phyloP scores from a whole-genome alignment of 2,329 filamentous ascomycete species.

The Penicillium oxalicum region DNA sequence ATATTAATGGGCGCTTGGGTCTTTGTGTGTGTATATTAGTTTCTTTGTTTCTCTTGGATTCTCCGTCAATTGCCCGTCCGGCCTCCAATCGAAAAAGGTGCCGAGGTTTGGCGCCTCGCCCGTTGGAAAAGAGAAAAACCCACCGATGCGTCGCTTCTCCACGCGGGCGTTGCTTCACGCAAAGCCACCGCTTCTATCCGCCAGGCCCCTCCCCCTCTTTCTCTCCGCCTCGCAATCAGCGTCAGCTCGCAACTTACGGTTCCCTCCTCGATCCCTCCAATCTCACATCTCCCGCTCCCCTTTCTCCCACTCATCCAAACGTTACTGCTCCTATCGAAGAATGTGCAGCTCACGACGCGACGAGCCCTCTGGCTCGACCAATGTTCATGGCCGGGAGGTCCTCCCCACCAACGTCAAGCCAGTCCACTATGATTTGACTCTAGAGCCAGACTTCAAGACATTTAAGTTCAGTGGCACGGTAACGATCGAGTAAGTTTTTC shows the following conservation, averaged over 20 bases:
- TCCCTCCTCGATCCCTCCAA: conserved; percentile 19
- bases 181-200: conserved; percentile 31
- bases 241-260: conserved; percentile 14
- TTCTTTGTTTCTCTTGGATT: conserved; percentile 1
- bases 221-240: conserved; percentile 22
- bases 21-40: conserved; percentile 5
- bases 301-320: conserved; percentile 33
- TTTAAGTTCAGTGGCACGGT: conserved; percentile 84
- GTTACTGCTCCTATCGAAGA: conserved; percentile 70
- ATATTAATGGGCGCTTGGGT: conserved; percentile 11
- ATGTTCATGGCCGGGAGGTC: conserved; percentile 69
- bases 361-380: conserved; percentile 51
- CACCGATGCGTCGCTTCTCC: conserved; percentile 32
- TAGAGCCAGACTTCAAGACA: conserved; percentile 84
- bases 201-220: conserved; percentile 25
- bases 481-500: conserved; percentile 60
- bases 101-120: too few species aligned
- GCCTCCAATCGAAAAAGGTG: too few species aligned
- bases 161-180: conserved; percentile 32
- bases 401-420: conserved; percentile 88
- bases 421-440: conserved; percentile 81
- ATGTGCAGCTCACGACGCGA: conserved; percentile 64
- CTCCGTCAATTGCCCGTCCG: conserved; percentile 10
- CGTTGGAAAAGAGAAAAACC: not conserved
- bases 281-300: conserved; percentile 22